A percentile compares a stretch with the other conserved stretches of the same genome.
Conservation (phyloP, 345 rosid genomes). For the Erodium maritimum region DNA sequence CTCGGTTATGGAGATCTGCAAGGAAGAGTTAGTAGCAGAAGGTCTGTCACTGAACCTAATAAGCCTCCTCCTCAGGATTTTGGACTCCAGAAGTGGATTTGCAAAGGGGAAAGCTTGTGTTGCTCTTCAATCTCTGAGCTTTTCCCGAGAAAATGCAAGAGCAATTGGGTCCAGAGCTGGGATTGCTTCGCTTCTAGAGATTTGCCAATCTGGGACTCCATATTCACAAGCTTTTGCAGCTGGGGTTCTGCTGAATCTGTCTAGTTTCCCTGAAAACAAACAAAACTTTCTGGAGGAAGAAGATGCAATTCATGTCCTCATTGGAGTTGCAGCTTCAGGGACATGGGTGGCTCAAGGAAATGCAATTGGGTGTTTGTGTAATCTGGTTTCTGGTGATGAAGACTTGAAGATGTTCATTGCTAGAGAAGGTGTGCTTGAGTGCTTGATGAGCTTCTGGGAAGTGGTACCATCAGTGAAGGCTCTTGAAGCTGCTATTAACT, state of each 20-base stretch:
- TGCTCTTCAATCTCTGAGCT: slow-evolving; percentile 23
- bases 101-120: slow-evolving; percentile 22
- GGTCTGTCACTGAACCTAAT: slow-evolving; percentile 17
- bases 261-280: slow-evolving; percentile 14
- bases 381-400: slow-evolving; percentile 15
- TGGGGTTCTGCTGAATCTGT: slow-evolving; percentile 21
- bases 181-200: slow-evolving; percentile 20
- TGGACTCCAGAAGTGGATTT: slow-evolving; percentile 24
- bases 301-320: slow-evolving; percentile 11
- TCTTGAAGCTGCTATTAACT: slow-evolving; percentile 18
- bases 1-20: slow-evolving; percentile 21
- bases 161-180: slow-evolving; percentile 26
- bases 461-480: slow-evolving; percentile 8
- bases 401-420: slow-evolving; percentile 16
- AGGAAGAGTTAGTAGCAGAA: slow-evolving; percentile 17
- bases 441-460: slow-evolving; percentile 23
- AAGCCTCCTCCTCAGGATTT: slow-evolving; percentile 16
- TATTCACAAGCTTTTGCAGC: slow-evolving; percentile 22
- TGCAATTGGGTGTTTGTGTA: slow-evolving; percentile 22
- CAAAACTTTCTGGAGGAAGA: slow-evolving; percentile 23
- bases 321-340: slow-evolving; percentile 17
- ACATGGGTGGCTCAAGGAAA: slow-evolving; percentile 21
- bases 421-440: slow-evolving; percentile 21
- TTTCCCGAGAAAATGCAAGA: slow-evolving; percentile 24
- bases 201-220: slow-evolving; percentile 24